Evolutionary conservation across 2,329 filamentous ascomycete genomes (phyloP), one percentile per base, ranked within the genome.

Genomic region (Thielaviopsis euricoi): DNA sequence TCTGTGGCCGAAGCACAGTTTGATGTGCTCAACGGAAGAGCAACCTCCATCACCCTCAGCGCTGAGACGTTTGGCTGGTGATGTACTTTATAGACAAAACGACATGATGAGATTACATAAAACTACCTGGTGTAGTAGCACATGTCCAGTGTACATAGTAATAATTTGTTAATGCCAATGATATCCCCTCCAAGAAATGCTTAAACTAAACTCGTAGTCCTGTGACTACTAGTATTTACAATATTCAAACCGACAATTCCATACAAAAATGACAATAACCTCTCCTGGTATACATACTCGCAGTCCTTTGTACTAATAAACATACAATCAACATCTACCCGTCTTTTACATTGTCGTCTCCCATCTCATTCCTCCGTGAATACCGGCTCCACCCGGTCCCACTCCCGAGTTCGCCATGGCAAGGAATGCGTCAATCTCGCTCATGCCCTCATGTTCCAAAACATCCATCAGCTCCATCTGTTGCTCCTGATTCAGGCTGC

Each of bases 391-490:
- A 15, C 58, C 58, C 67, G 68, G 58, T 51, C 56, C 58, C 4
- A 57, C 61, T 29, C 55, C 56, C 3, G 55, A 55, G 17, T 58
- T 46, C 9, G 2, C 66, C 70, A 70, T 71, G 55, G 70, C 80
- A 63, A 85, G 68, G 58, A 81, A 80, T 15, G 74, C 74, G 62
- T 83, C 76, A 63, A 85, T 83, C 55, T 83, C 81, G 25, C 72
- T 73, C 66, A 83, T 71, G 0, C 81, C 82, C 62, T 85, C 79
- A 63, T 74, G 86, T 68, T 93, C 86, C 37, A 95, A 76, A 53
- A 83, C 82, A 58, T 83, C 81, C 85, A 94, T 89, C 43, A 95
- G 73, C 71, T 95, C 87, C 62, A 84, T 71, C 69, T 93, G 88
- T 69, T 94, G 87, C 65, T 88, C 80, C 62, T 89, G 85, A 60